Base-by-base conservation (phyloP, 2,329 filamentous ascomycete species). In the Diaporthe longicolla region DNA sequence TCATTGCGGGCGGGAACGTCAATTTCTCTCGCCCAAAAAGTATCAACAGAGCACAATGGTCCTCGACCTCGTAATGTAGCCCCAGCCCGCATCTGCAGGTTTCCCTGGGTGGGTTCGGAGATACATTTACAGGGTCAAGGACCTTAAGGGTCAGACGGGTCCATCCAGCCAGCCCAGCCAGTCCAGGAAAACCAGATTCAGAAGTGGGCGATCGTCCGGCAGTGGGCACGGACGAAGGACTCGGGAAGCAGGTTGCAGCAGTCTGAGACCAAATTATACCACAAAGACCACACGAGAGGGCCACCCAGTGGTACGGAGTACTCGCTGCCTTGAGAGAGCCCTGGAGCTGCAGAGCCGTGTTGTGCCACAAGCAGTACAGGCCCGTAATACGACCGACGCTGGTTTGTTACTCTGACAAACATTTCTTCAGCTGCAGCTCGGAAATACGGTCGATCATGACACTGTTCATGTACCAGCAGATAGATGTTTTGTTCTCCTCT, bases 1-100 rank as follows among this genome's bases (percentile, higher is more conserved):
- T 32, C 40, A 63, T 70, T 26, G 63, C 55, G 61, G 37, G 55
- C 45, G 29, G 45, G 45, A 52, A 66, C 45, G 45, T 68, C 29
- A 68, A 68, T 68, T 54, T 68, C 48, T 52, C 43, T 21, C 45
- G 48, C 55, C 48, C 45, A 40, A 54, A 68, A 54, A 5, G 29
- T 2, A 52, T 17, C 13, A 32, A 19, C 43, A 21, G 43, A 48
- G 40, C 29, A 48, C 40, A 48, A 45, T n/a, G 40, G 59, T 32
- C 24, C 59, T 45, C 59, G 45, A 4, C 21, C 45, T 66, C 61
- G 61, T 52, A 26, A 10, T 50, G 7, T n/a, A 50, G 11, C 5
- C 9, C 15, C 32, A 50, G 11, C 5, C 9, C 45, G 58, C 24
- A 43, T 29, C 13, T 61, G 35, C 37, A 40, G 24, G 40, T 43